phyloP scores from a whole-genome alignment of 352 stramenopile genomes.

The Globisporangium solare region DNA sequence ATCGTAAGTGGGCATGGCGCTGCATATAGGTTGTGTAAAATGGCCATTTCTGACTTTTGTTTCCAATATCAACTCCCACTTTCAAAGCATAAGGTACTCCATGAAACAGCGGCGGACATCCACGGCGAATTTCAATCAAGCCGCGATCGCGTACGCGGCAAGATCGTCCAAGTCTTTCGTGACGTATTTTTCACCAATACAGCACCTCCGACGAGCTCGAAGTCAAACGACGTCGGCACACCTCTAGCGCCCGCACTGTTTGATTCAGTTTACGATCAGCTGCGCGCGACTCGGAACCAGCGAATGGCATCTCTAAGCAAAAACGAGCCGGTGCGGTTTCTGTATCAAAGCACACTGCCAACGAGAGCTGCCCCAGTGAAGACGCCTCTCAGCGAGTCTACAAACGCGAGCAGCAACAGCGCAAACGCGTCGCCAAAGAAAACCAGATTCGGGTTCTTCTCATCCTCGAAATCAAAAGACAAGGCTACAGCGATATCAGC shows the following conservation, averaged over 20 bases:
- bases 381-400: neutral
- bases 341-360: neutral
- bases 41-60: neutral
- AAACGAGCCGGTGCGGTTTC: neutral
- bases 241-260: constrained; percentile 3
- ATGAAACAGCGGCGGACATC: constrained; percentile 34
- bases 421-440: constrained; percentile 5
- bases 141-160: constrained; percentile 16
- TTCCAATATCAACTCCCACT: neutral
- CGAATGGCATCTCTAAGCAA: neutral
- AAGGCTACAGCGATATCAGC: neutral
- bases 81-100: constrained; percentile 18
- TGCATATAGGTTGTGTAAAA: no score
- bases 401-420: no score
- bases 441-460: constrained; percentile 21
- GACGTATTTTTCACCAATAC: constrained; percentile 21
- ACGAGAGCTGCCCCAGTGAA: neutral
- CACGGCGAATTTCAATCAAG: constrained; percentile 28
- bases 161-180: constrained; percentile 12
- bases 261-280: neutral
- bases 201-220: no score
- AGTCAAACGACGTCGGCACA: neutral
- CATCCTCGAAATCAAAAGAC: constrained; percentile 6
- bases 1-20: constrained; percentile 8
- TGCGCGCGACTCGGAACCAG: neutral